Percentiles rank a stretch among this genome's conserved stretches.
Evolutionary conservation across 2,329 filamentous ascomycete species (phyloP).

Genomic region (Whalleya microplaca): DNA sequence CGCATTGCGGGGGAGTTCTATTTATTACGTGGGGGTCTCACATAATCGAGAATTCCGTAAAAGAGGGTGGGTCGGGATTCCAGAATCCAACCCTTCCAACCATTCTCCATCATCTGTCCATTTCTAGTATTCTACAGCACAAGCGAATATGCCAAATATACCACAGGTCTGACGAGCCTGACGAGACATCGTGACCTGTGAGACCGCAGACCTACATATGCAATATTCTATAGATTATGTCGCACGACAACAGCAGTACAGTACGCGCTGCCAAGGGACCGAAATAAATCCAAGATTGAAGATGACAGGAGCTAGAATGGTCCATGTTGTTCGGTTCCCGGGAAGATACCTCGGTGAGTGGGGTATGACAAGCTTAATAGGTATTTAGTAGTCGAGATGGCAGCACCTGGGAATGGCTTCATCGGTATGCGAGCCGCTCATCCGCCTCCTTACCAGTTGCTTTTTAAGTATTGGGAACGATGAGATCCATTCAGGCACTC

Average conservation of each 20-base stretch:
- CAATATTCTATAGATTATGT: constrained; percentile 7
- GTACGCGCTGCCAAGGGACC: constrained; percentile 16
- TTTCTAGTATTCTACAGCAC: not conserved
- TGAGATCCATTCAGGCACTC: not conserved
- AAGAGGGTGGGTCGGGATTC: not conserved
- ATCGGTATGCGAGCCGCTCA: constrained; percentile 24
- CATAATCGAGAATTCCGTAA: not conserved
- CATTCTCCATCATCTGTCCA: constrained; percentile 13
- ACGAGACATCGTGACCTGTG: constrained; percentile 2
- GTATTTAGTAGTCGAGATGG: constrained; percentile 2
- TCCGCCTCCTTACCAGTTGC: constrained; percentile 15
- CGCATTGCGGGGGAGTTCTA: constrained; percentile 28
- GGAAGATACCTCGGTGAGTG: constrained; percentile 17
- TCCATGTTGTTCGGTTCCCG: constrained; percentile 2
- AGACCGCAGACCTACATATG: not conserved
- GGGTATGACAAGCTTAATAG: constrained; percentile 7
- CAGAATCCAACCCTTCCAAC: constrained; percentile 5
- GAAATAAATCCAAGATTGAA: not conserved
- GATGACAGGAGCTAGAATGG: constrained; percentile 12
- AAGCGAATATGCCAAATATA: not conserved
- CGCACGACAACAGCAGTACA: constrained; percentile 2
- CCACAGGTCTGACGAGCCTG: constrained; percentile 1
- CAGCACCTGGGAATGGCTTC: constrained; percentile 6
- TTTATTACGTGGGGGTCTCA: constrained; percentile 19
- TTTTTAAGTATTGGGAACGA: constrained; percentile 12